A percentile compares a stretch with the other conserved stretches of the same genome.
Evolutionary conservation across 139 green algal species (phyloP).

Genomic region (Volvox reticuliferus): DNA sequence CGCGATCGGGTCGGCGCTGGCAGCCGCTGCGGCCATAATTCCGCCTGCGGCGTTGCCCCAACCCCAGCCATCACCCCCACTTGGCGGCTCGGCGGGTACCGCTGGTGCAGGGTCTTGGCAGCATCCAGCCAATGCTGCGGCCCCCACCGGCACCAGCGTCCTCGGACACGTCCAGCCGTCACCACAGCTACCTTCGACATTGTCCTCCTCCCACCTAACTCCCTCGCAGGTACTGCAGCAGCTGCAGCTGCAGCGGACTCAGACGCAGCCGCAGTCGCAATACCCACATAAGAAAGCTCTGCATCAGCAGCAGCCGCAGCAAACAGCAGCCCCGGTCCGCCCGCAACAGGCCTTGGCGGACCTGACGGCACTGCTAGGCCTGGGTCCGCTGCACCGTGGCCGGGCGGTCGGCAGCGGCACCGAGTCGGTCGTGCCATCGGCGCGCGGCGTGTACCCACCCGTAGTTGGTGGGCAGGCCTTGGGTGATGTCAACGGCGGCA

Average conservation of each 20-base stretch:
- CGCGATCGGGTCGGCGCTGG: slow-evolving; percentile 34
- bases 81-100: not conserved
- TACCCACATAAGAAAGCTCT: not conserved
- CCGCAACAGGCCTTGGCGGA: slow-evolving; percentile 11
- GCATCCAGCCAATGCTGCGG: not conserved
- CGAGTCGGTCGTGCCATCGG: not conserved
- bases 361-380: not conserved
- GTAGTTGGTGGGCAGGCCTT: not conserved
- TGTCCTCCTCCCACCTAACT: not conserved
- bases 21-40: slow-evolving; percentile 15
- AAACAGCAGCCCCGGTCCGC: not conserved
- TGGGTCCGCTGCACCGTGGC: not conserved
- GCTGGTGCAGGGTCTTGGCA: not conserved
- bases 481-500: not conserved
- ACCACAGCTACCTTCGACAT: not conserved
- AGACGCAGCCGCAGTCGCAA: not conserved
- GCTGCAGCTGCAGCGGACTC: not conserved
- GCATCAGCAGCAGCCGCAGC: not conserved
- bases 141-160: not conserved
- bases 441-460: not conserved
- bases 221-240: slow-evolving; percentile 5
- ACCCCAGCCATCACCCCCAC: not conserved
- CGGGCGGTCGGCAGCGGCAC: not conserved
- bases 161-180: not conserved
- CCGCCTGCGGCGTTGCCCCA: not conserved